Base-by-base conservation (phyloP, 495 filamentous ascomycete genomes). In the Daldinia decipiens region DNA sequence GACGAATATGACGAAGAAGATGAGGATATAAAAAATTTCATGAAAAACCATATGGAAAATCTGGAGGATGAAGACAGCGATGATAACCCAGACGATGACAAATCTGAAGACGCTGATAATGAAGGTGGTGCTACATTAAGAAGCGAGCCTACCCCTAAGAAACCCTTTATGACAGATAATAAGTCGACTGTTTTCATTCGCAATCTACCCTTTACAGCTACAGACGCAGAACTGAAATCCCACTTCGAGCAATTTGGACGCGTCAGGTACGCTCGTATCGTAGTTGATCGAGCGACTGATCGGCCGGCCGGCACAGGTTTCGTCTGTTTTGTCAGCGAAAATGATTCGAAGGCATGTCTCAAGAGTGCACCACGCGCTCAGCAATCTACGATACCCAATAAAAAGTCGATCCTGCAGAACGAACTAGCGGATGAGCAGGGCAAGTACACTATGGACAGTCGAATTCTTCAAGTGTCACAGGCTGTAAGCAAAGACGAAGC, bases 251-350 rank as follows among this genome's bases (percentile, higher is more conserved):
- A 88, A 69, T 99, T 99, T 70, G 95, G 95, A 43, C 83, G 84
- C 1, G 81, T 98, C 55, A 86, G 93, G 24, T 99, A 98, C 77
- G 94, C 94, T 21, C 85, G 96, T 39, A 87, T 97, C 27, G 96
- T 99, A 29, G 82, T 94, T 63, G 95, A 99, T 75, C 87, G 81
- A 27, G 87, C 89, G 26, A 97, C 92, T 3, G 93, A 93, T 67
- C 88, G 91, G 13, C 93, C 95, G 2, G 92, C 91, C 39, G 95
- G 95, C 29, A 98, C 95, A 4, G 95, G 92, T 3, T 99, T 99
- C 75, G 94, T 97, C 17, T 95, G 92, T 79, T 98, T 98, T 84
- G 91, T 89, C 82, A 89, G 92, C 61, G 77, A 80, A 51, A 88
- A 90, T 17, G 91, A 97, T 77, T 90, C 87, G 32, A 83, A 86